Base-by-base conservation (phyloP, 768 basidiomycete genomes). In the Fistulinella prunicolor region DNA sequence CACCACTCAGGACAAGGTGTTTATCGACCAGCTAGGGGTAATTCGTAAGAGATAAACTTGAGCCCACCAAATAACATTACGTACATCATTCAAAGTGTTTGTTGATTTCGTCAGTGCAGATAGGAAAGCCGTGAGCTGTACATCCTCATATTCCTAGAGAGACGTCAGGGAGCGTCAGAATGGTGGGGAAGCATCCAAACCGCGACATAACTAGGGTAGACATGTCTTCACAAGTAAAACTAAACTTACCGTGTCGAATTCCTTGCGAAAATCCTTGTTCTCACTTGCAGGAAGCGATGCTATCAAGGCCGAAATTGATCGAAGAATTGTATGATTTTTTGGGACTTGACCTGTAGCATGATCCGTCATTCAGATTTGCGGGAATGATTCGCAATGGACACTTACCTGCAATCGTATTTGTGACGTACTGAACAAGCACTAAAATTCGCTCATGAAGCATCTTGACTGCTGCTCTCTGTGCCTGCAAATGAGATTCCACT, bases 391-490 rank as follows among this genome's bases (percentile, higher is more conserved):
- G 23, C 0, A 46, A 28, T n/a, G 28, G 38, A 10, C 42, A 54
- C 76, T 34, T 57, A 88, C 93, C 86, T 64, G 82, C 76, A 40
- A 90, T 75, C 16, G 87, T 86, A 20, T 82, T 82, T 4, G 79
- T 68, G 28, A 98, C 82, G 67, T 99, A 98, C 64, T 85, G 79
- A n/a, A 92, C 82, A 9, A 99, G 79, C 6, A 94, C 72, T 41
- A 84, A 55, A 41, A 98, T 89, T 41, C 96, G 83, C 56, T 96
- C 93, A 59, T 94, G 85, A 45, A 99, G 77, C 96, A 98, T 98
- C 64, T 92, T 87, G 45, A 99, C 86, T 10, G 96, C 96, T 41
- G 94, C 91, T 53, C 94, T 78, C 68, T 97, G 94, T 2, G 94
- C 87, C 49, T 88, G 85, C 42, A 98, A 72, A 70, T 93, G 87